Evolutionary conservation across 768 basidiomycete species (phyloP).

Genomic region (Leccinum arenicola): DNA sequence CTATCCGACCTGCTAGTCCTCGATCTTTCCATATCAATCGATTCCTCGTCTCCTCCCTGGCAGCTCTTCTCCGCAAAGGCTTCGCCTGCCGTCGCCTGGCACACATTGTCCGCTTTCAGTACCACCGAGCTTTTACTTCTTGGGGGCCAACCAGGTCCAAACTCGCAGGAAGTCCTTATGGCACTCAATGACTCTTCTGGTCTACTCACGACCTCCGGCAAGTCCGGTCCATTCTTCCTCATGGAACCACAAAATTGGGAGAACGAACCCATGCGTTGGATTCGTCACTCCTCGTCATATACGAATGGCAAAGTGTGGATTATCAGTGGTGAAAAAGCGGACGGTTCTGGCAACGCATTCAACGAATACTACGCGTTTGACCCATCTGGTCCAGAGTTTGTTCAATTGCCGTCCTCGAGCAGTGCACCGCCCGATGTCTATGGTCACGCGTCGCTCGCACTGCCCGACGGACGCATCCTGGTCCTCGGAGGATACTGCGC

Average conservation of each 20-base stretch:
- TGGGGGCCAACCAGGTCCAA: conserved; percentile 71
- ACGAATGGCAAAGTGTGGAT: conserved; percentile 58
- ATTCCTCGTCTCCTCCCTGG: conserved; percentile 67
- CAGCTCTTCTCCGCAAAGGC: conserved; percentile 48
- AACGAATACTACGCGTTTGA: conserved; percentile 65
- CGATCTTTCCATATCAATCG: conserved; percentile 59
- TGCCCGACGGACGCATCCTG: conserved; percentile 65
- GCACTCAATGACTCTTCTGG: conserved; percentile 61
- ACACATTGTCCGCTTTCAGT: conserved; percentile 69
- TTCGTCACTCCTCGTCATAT: conserved; percentile 67
- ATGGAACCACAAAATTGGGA: conserved; percentile 54
- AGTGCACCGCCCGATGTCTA: conserved; percentile 65
- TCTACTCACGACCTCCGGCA: conserved; percentile 46
- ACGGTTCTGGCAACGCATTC: conserved; percentile 66
- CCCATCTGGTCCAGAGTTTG: conserved; percentile 49
- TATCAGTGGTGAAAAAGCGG: conserved; percentile 78
- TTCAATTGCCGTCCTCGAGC: conserved; percentile 44
- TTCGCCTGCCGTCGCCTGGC: conserved; percentile 71
- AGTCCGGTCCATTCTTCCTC: conserved; percentile 42
- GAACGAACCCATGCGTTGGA: conserved; percentile 67
- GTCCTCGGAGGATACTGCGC: conserved; percentile 72
- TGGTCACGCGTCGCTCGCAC: conserved; percentile 68
- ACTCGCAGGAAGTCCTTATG: conserved; percentile 49
- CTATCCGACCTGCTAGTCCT: conserved; percentile 68
- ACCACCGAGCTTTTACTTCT: conserved; percentile 57